Base-by-base conservation (phyloP, 805 yeast species). In the Nakazawaea populi region DNA sequence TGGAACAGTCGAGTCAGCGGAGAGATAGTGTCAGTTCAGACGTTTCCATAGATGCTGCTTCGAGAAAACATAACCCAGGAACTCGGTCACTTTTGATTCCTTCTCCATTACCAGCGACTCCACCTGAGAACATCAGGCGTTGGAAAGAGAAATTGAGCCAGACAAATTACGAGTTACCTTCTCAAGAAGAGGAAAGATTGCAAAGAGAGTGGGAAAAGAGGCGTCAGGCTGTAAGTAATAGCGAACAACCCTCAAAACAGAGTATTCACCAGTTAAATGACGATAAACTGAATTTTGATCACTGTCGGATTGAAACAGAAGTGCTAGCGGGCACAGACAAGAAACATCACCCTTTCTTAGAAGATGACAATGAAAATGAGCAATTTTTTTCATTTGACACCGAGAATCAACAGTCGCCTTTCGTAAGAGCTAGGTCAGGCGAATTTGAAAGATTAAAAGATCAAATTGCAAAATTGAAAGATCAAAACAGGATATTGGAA, bases 71-170 rank as follows among this genome's bases (percentile, higher is more conserved):
- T 12, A 8, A 18, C 10, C 44, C 39, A 14, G 24, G 30, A 30
- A 29, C 30, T 11, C 28, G 28, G 18, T 24, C 12, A 14, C n/a
- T 10, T 8, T 49, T 44, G 31, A 30, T n/a, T 14, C 48, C 52
- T 11, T 49, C 52, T 4, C 52, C 52, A 10, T 41, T 49, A n/a
- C 52, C 52, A 5, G n/a, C 34, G 5, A 38, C 48, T 5, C 48
- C 52, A 3, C 52, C 48, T 5, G 52, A 44, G 2, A 34, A 49
- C 44, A 49, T 49, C 14, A 44, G 35, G 32, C 29, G 27, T 10
- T 49, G 48, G 52, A 49, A 42, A 28, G 37, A 49, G 10, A 44
- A 49, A 28, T 4, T 49, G 18, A 34, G 24, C 27, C 10, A 12
- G 24, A 41, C 41, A 6, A 40, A 36, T 9, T 49, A 49, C 35